These are phyloP conservation scores for Hylodesmum podocarpum DNA, from an alignment of 306 rosid species.

Conservation along the genomic window DNA sequence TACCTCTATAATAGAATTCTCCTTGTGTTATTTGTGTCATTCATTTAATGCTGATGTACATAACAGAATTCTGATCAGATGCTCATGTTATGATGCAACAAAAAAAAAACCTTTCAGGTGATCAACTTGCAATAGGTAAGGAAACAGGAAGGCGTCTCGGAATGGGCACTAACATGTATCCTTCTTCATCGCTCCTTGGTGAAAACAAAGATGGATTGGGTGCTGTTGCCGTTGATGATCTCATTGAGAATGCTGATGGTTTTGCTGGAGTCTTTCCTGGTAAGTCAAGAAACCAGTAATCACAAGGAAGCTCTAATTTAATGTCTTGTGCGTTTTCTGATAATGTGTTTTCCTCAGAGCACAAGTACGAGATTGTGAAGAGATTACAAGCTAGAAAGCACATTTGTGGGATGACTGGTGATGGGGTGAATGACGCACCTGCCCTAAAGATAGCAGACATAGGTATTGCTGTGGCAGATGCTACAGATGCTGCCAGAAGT, in stretches of 20 bases:
- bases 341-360: slow-evolving; percentile 41
- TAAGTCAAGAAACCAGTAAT: slow-evolving; percentile 27
- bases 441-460: slow-evolving; percentile 81
- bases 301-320: not conserved
- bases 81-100: not conserved
- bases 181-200: slow-evolving; percentile 74
- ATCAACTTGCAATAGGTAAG: slow-evolving; percentile 76
- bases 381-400: slow-evolving; percentile 71
- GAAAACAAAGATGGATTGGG: slow-evolving; percentile 45
- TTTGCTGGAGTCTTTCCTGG: slow-evolving; percentile 89
- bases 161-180: slow-evolving; percentile 84
- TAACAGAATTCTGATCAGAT: not conserved
- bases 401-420: slow-evolving; percentile 86
- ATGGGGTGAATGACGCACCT: slow-evolving; percentile 81
- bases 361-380: slow-evolving; percentile 78
- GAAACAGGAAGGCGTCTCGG: slow-evolving; percentile 85
- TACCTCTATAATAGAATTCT: not conserved
- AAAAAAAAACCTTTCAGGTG: slow-evolving; percentile 45
- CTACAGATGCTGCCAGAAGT: slow-evolving; percentile 73
- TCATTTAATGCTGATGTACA: not conserved
- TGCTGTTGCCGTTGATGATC: slow-evolving; percentile 59
- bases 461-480: slow-evolving; percentile 78
- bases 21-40: not conserved
- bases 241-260: slow-evolving; percentile 82
- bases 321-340: slow-evolving; percentile 6